These are phyloP conservation scores for Cnidoscolus chayamansa DNA, from an alignment of 441 rosid genomes.

Conservation along the genomic window DNA sequence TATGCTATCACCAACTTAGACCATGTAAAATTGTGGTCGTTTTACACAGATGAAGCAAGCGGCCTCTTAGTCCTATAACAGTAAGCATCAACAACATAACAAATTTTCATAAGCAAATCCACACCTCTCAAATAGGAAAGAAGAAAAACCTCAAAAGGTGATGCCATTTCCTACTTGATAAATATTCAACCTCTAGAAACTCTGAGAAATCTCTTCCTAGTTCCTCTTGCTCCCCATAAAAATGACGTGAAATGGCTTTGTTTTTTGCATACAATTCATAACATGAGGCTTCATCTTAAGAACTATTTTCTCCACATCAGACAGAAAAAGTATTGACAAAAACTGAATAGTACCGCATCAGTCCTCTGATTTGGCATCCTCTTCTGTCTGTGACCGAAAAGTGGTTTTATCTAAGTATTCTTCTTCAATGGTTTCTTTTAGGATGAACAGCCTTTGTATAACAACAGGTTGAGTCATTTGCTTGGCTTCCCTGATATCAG, in stretches of 20 bases:
- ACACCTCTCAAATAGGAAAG: not conserved
- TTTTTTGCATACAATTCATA: not conserved
- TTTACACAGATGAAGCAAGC: not conserved
- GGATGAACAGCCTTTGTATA: constrained; percentile 75
- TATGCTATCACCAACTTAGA: not conserved
- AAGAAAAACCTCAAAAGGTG: not conserved
- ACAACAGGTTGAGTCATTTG: constrained; percentile 77
- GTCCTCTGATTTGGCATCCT: constrained; percentile 32
- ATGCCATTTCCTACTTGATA: not conserved
- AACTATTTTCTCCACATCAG: not conserved
- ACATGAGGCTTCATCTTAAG: not conserved
- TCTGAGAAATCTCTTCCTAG: not conserved
- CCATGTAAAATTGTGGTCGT: not conserved
- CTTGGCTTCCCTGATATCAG: constrained; percentile 77
- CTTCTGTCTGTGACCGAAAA: constrained; percentile 27
- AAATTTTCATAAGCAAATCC: too few relatives aligned
- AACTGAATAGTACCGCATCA: constrained; percentile 7
- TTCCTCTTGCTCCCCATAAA: not conserved
- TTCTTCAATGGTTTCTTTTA: constrained; percentile 74
- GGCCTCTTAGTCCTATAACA: not conserved
- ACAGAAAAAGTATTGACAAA: not conserved
- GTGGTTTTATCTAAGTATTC: constrained; percentile 63
- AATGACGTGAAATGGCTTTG: not conserved
- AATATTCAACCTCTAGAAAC: not conserved
- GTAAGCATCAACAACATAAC: not conserved